Evolutionary conservation across 2,329 filamentous ascomycete genomes (phyloP).

Genomic region (Hypocreales sp.): DNA sequence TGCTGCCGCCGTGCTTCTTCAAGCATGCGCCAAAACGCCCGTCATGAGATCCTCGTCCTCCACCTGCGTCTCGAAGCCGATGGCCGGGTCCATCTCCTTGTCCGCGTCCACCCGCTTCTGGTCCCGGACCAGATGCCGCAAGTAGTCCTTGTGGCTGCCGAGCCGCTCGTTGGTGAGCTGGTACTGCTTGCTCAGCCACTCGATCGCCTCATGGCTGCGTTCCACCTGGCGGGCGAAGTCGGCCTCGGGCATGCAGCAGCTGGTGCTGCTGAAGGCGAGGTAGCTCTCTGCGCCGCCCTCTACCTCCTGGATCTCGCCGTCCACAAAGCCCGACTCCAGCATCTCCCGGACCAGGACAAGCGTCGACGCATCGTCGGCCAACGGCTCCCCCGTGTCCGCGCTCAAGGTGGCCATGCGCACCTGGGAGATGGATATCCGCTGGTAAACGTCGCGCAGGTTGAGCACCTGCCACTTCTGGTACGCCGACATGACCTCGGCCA

Average conservation of each 20-base stretch:
- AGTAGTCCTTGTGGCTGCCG: constrained; percentile 38
- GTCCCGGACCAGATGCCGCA: constrained; percentile 29
- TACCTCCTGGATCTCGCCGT: constrained; percentile 33
- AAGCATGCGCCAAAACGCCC: constrained; percentile 16
- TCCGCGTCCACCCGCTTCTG: constrained; percentile 30
- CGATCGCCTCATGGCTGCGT: constrained; percentile 23
- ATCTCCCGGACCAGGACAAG: constrained; percentile 34
- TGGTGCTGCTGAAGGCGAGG: constrained; percentile 32
- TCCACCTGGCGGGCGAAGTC: constrained; percentile 33
- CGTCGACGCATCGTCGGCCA: constrained; percentile 26
- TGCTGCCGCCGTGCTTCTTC: too few species aligned
- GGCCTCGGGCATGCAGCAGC: constrained; percentile 28
- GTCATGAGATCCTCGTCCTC: constrained; percentile 50
- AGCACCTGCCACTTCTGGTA: constrained; percentile 65
- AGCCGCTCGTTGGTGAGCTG: constrained; percentile 37
- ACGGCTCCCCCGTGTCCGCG: constrained; percentile 31
- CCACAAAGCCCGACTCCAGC: constrained; percentile 37
- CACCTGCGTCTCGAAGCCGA: constrained; percentile 29
- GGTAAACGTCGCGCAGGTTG: constrained; percentile 57
- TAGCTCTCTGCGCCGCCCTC: constrained; percentile 25
- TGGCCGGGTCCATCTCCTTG: constrained; percentile 12
- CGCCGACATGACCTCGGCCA: constrained; percentile 51
- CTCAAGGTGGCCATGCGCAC: constrained; percentile 34
- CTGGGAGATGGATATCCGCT: constrained; percentile 38
- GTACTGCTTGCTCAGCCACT: constrained; percentile 29